A percentile compares a stretch with the other conserved stretches of the same genome.
These are phyloP conservation scores for Trypanosoma caninum DNA, from an alignment of 208 protist species.

Conservation along the genomic window DNA sequence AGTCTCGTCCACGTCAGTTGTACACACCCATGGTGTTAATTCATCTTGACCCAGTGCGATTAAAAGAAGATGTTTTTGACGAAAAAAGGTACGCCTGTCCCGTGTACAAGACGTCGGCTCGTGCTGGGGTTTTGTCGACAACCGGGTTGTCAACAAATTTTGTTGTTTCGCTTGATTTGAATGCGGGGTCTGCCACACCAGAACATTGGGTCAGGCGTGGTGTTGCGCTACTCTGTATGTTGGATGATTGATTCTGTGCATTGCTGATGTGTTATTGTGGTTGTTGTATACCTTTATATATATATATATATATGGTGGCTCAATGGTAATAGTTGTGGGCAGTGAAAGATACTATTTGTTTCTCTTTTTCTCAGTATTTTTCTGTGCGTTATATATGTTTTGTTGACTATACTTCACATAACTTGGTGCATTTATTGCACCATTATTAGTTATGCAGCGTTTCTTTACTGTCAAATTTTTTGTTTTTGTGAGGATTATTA, in stretches of 20 bases:
- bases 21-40: conserved; percentile 87
- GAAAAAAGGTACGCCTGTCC: conserved; percentile 78
- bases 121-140: conserved; percentile 87
- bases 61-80: conserved; percentile 27
- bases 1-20: conserved; percentile 85
- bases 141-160: conserved; percentile 92
- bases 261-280: not conserved
- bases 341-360: too few relatives aligned
- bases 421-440: too few relatives aligned
- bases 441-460: too few relatives aligned
- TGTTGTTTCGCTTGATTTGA: conserved; percentile 86
- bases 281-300: too few relatives aligned
- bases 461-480: too few relatives aligned
- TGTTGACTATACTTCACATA: too few relatives aligned
- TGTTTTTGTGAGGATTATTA: too few relatives aligned
- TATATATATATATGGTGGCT: too few relatives aligned
- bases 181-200: conserved; percentile 46
- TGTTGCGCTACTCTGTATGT: conserved; percentile 92
- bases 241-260: conserved; percentile 68
- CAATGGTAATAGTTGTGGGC: too few relatives aligned
- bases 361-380: too few relatives aligned
- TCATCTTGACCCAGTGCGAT: conserved; percentile 82
- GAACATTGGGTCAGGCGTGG: conserved; percentile 92
- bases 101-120: conserved; percentile 91
- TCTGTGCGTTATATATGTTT: too few relatives aligned